Evolutionary conservation across 495 filamentous ascomycete species (phyloP).

Genomic region (Penicillium subrubescens): DNA sequence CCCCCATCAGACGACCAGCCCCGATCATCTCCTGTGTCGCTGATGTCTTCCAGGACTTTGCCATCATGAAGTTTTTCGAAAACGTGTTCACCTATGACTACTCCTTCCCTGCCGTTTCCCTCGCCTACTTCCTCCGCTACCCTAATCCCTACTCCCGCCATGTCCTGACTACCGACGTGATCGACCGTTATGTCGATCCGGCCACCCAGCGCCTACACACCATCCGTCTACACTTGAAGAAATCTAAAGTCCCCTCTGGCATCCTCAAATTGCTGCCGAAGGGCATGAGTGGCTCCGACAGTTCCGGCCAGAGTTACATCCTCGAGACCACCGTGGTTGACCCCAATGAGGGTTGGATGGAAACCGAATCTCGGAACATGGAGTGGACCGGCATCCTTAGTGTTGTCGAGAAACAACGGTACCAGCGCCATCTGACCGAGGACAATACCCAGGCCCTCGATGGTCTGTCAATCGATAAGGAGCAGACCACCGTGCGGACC

Average conservation of each 20-base stretch:
- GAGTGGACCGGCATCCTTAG: constrained; percentile 91
- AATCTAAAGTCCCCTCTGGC: constrained; percentile 82
- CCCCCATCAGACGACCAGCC: constrained; percentile 5
- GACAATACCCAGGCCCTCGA: constrained; percentile 24
- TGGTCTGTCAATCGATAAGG: constrained; percentile 44
- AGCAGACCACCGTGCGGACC: constrained; percentile 80
- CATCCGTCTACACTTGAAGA: constrained; percentile 88
- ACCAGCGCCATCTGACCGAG: constrained; percentile 51
- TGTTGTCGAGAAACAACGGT: constrained; percentile 86
- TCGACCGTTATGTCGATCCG: constrained; percentile 81
- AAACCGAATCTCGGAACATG: constrained; percentile 79
- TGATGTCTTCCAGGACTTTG: constrained; percentile 16
- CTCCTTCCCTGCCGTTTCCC: constrained; percentile 85
- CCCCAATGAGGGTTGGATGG: constrained; percentile 85
- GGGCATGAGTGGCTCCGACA: constrained; percentile 72
- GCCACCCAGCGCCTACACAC: constrained; percentile 80
- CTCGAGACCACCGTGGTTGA: constrained; percentile 91
- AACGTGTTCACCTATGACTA: constrained; percentile 88
- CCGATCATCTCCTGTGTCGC: neutral
- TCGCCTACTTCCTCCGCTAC: constrained; percentile 99
- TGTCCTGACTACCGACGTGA: constrained; percentile 95
- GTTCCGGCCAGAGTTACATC: constrained; percentile 78
- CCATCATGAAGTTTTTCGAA: constrained; percentile 86
- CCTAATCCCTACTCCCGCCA: constrained; percentile 96
- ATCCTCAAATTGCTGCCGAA: constrained; percentile 81